Evolutionary conservation across 192 early-diverging fungal genomes (phyloP).

Genomic region (Linderina pennispora): DNA sequence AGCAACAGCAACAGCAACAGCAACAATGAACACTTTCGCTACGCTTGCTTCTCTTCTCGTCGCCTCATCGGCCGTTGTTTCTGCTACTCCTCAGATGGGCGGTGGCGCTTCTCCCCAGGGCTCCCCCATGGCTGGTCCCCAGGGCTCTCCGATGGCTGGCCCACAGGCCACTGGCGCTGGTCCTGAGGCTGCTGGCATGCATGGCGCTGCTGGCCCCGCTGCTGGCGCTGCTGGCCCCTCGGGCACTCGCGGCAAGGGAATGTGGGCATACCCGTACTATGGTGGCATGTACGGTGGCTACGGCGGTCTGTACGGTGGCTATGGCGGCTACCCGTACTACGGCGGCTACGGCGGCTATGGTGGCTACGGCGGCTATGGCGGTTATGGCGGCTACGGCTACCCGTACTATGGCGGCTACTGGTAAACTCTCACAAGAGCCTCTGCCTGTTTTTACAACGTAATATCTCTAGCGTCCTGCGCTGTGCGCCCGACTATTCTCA

Average conservation of each 20-base stretch:
- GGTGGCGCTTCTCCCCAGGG: slow-evolving; percentile 19
- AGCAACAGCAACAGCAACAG: not conserved
- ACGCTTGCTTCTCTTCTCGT: slow-evolving; percentile 12
- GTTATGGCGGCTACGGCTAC: slow-evolving; percentile 7
- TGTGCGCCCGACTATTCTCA: too few relatives aligned
- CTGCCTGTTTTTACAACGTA: not conserved
- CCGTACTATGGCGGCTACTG: slow-evolving; percentile 6
- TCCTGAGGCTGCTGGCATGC: slow-evolving; percentile 10
- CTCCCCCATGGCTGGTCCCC: slow-evolving; percentile 5
- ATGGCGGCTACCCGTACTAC: slow-evolving; percentile 28
- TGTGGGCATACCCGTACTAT: slow-evolving; percentile 46
- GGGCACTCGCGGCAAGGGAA: slow-evolving; percentile 35
- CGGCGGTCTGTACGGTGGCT: slow-evolving; percentile 20
- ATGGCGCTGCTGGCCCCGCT: slow-evolving; percentile 34
- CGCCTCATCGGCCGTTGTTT: slow-evolving; percentile 20
- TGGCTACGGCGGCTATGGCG: slow-evolving; percentile 12
- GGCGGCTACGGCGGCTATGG: slow-evolving; percentile 23
- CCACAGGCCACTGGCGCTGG: slow-evolving; percentile 25
- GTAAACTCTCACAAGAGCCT: not conserved
- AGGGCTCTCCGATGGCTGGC: slow-evolving; percentile 11
- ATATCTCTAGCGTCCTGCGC: too few relatives aligned
- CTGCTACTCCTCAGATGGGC: slow-evolving; percentile 18
- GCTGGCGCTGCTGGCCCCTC: slow-evolving; percentile 42
- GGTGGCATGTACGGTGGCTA: slow-evolving; percentile 27
- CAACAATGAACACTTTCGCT: slow-evolving; percentile 32